These are phyloP conservation scores for Pichia occidentalis DNA, from an alignment of 805 yeast species.

Conservation along the genomic window DNA sequence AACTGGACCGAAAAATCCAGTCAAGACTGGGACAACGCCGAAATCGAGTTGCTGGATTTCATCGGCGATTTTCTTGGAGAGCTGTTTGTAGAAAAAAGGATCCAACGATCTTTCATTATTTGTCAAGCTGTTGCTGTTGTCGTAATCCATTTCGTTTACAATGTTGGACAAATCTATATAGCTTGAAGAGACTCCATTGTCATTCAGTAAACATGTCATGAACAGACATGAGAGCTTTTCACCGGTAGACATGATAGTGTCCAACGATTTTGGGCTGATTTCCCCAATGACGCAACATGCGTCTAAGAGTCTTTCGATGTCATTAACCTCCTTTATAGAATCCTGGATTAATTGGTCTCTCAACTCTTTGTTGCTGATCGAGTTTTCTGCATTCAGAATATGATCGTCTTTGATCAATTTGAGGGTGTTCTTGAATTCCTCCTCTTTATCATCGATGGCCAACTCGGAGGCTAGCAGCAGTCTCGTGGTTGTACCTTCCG, in stretches of 20 bases:
- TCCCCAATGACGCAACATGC: constrained; percentile 93
- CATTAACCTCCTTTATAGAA: constrained; percentile 58
- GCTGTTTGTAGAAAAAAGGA: constrained; percentile 51
- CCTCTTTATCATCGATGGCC: constrained; percentile 54
- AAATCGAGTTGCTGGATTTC: constrained; percentile 36
- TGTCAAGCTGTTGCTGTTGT: constrained; percentile 35
- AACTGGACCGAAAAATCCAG: constrained; percentile 93
- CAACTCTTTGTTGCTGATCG: constrained; percentile 41
- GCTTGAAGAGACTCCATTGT: constrained; percentile 68
- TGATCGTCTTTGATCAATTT: constrained; percentile 76
- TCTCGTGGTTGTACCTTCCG: constrained; percentile 93
- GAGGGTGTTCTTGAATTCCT: constrained; percentile 46
- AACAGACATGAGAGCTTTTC: constrained; percentile 88
- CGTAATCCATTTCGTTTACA: constrained; percentile 29
- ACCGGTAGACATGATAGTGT: constrained; percentile 86
- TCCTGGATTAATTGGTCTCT: constrained; percentile 49
- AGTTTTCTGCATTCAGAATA: constrained; percentile 55
- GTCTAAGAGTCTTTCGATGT: constrained; percentile 62
- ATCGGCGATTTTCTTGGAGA: constrained; percentile 47
- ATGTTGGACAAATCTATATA: constrained; percentile 75
- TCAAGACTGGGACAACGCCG: constrained; percentile 73
- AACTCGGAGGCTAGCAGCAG: constrained; percentile 77
- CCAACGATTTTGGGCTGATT: constrained; percentile 80
- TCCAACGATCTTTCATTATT: constrained; percentile 38
- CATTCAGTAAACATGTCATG: constrained; percentile 80